Percentiles rank a stretch among this genome's conserved stretches.
phyloP scores from a whole-genome alignment of 148 eudicot species.

The Linanthus parryae region DNA sequence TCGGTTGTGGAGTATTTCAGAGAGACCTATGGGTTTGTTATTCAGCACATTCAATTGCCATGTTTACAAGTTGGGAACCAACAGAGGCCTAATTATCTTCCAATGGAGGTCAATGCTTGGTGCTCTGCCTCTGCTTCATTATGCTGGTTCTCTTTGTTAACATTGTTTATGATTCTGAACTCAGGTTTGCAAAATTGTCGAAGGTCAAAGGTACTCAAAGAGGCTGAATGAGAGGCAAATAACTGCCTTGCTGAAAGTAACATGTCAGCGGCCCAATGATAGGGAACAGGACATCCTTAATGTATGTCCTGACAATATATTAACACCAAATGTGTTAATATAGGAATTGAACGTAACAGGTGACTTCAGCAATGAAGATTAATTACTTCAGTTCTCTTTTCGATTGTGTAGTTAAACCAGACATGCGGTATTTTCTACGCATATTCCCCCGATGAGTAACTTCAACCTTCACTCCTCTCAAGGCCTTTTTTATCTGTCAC shows the following conservation, averaged over 20 bases:
- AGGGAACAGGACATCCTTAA: slow-evolving; percentile 66
- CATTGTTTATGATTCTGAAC: background rate
- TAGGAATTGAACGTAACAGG: too few relatives aligned
- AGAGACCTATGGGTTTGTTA: slow-evolving; percentile 67
- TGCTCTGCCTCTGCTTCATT: background rate
- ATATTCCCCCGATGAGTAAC: slow-evolving; percentile 67
- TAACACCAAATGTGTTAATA: too few relatives aligned
- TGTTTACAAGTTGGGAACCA: slow-evolving; percentile 84
- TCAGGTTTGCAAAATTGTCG: slow-evolving; percentile 78
- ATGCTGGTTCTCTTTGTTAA: too few relatives aligned
- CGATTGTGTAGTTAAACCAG: slow-evolving; percentile 65
- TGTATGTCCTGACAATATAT: too few relatives aligned
- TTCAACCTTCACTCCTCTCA: slow-evolving; percentile 70
- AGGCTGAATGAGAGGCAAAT: slow-evolving; percentile 75
- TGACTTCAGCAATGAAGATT: too few relatives aligned
- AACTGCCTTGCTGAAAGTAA: slow-evolving; percentile 57
- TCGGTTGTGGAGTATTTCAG: slow-evolving; percentile 78
- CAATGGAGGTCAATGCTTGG: slow-evolving; percentile 68
- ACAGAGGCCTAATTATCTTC: slow-evolving; percentile 74
- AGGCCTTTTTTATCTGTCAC: slow-evolving; percentile 59
- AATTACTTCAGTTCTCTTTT: slow-evolving; percentile 67
- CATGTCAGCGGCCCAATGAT: slow-evolving; percentile 70
- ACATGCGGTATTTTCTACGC: slow-evolving; percentile 67
- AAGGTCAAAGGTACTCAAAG: slow-evolving; percentile 65
- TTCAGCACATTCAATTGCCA: slow-evolving; percentile 74